Conservation (phyloP, 352 stramenopile genomes). For the Phytopythium boreale region DNA sequence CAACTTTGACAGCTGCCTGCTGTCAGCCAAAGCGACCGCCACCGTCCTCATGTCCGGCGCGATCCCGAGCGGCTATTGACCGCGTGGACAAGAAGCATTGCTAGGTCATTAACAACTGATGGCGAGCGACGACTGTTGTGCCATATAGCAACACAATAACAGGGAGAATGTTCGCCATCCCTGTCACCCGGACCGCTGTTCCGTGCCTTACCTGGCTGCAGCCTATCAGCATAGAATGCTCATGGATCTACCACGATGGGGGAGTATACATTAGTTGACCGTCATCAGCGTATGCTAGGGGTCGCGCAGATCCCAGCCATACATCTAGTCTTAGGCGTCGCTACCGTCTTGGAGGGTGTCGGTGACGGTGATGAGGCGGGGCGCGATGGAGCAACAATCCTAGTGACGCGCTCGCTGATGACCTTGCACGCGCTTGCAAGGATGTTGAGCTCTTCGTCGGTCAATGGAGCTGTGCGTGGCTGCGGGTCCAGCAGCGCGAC, state of each 20-base stretch:
- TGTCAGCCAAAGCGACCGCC: conserved; percentile 50
- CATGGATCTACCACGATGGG: no score
- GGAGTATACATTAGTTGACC: neutral
- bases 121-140: neutral
- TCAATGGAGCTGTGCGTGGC: conserved; percentile 1
- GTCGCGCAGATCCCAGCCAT: neutral
- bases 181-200: neutral
- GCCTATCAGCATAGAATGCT: no score
- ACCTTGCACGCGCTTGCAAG: conserved; percentile 3
- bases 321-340: neutral
- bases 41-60: conserved; percentile 15
- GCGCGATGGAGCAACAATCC: neutral
- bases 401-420: conserved; percentile 7
- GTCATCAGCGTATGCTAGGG: conserved; percentile 1
- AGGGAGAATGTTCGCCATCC: neutral
- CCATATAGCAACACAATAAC: neutral
- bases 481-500: conserved; percentile 18
- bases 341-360: neutral
- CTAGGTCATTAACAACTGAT: neutral
- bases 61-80: conserved; percentile 21
- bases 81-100: neutral
- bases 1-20: conserved; percentile 65
- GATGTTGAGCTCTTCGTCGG: conserved; percentile 2
- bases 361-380: neutral
- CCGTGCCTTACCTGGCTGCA: no score